Evolutionary conservation across 2,329 filamentous ascomycete species (phyloP).

Genomic region (Phaeosphaeriaceae sp.): DNA sequence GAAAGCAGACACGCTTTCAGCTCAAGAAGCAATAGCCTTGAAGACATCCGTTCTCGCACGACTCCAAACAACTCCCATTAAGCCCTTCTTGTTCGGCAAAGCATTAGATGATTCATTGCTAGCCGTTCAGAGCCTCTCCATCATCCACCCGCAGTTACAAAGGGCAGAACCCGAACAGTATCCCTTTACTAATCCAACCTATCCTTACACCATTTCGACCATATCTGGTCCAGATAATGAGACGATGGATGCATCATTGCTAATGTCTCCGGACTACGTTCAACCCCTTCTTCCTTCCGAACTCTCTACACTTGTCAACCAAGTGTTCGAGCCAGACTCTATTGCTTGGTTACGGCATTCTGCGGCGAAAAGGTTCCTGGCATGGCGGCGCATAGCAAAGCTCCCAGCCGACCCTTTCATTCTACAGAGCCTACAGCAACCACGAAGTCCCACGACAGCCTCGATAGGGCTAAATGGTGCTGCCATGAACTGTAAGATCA

Average conservation of each 20-base stretch:
- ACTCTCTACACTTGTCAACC: conserved; percentile 70
- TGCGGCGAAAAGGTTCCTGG: conserved; percentile 79
- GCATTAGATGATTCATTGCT: conserved; percentile 44
- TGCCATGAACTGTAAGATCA: conserved; percentile 31
- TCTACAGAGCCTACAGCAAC: conserved; percentile 33
- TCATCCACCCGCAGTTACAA: conserved; percentile 15
- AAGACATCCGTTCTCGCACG: conserved; percentile 67
- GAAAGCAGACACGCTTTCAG: conserved; percentile 72
- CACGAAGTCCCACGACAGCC: conserved; percentile 34
- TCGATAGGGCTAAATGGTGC: conserved; percentile 38
- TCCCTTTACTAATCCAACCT: conserved; percentile 40
- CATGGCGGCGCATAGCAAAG: conserved; percentile 64
- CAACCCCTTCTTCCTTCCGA: conserved; percentile 81
- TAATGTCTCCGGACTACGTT: conserved; percentile 92
- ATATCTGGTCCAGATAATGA: conserved; percentile 74
- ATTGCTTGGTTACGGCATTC: conserved; percentile 82
- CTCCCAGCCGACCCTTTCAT: conserved; percentile 36
- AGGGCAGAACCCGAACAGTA: conserved; percentile 28
- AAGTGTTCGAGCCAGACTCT: conserved; percentile 78
- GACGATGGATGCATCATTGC: conserved; percentile 86
- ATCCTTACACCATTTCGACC: conserved; percentile 80
- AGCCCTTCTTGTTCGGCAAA: conserved; percentile 70
- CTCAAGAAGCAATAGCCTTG: conserved; percentile 61
- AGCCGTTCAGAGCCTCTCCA: conserved; percentile 39
- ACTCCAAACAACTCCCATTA: conserved; percentile 64